Percentiles rank a stretch among this genome's conserved stretches.
Evolutionary conservation across 1,284 basidiomycete species (phyloP).

Genomic region (Phellopilus nigrolimitatus): DNA sequence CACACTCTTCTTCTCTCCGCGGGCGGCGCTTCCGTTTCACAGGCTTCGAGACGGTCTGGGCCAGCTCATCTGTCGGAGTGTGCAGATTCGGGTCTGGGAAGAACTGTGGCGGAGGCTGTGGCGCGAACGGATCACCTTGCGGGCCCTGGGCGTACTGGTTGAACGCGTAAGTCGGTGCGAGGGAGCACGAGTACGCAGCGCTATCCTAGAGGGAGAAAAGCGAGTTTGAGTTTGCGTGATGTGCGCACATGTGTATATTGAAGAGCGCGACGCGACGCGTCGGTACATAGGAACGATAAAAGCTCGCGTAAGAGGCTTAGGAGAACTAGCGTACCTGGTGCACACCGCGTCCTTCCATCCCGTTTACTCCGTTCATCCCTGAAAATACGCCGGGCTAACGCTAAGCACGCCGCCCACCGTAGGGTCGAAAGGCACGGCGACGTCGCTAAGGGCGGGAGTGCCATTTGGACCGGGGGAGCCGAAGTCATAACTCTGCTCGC

Average conservation of each 20-base stretch:
- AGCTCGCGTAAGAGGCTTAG: constrained; percentile 4
- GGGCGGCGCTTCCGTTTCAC: constrained; percentile 24
- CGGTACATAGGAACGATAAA: constrained; percentile 5
- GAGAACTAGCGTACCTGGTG: constrained; percentile 8
- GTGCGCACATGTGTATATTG: background rate
- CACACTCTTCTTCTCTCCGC: constrained; percentile 53
- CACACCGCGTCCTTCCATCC: background rate
- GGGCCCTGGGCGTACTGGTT: constrained; percentile 61
- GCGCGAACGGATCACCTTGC: constrained; percentile 76
- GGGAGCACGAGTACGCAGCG: background rate
- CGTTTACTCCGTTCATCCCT: constrained; percentile 11
- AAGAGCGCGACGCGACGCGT: constrained; percentile 20
- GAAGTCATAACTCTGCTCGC: constrained; percentile 20
- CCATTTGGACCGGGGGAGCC: constrained; percentile 13
- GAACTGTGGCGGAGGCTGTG: constrained; percentile 48
- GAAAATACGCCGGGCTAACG: constrained; percentile 10
- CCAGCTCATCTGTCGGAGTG: constrained; percentile 28
- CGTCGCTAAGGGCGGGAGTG: constrained; percentile 8
- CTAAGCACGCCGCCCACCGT: constrained; percentile 5
- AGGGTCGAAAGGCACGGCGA: constrained; percentile 14
- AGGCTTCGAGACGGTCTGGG: constrained; percentile 27
- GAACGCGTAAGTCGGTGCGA: constrained; percentile 8
- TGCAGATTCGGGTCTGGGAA: constrained; percentile 34
- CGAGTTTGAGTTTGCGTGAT: background rate
- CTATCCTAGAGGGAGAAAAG: background rate